Conservation (phyloP, 495 filamentous ascomycete genomes). For the Lepidopterella palustris region DNA sequence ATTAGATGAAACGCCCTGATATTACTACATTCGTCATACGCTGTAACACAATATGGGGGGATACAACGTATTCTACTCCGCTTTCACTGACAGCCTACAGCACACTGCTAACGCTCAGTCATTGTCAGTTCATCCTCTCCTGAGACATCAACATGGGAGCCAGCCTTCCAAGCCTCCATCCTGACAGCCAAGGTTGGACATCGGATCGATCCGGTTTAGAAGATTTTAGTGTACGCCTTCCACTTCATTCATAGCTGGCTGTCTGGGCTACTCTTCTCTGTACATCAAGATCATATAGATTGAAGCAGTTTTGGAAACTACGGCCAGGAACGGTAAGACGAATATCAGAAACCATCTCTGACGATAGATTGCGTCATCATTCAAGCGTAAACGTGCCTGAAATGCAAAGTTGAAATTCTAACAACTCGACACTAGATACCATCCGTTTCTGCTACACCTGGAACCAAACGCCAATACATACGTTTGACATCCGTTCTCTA, state of each 20-base stretch:
- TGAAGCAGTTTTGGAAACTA: too few relatives aligned
- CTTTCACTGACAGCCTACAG: background rate
- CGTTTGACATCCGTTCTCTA: too few relatives aligned
- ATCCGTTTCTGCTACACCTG: background rate
- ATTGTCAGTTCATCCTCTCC: background rate
- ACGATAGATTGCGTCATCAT: background rate
- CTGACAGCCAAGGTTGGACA: constrained; percentile 5
- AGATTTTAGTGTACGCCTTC: background rate
- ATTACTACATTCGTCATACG: background rate
- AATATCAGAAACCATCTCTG: background rate
- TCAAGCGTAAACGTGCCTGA: background rate
- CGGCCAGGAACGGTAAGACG: too few relatives aligned
- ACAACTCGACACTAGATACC: background rate
- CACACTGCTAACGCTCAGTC: background rate
- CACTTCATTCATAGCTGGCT: constrained; percentile 5
- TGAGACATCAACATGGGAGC: background rate
- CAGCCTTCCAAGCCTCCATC: background rate
- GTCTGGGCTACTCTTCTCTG: background rate
- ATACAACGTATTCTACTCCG: background rate
- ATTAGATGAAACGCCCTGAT: constrained; percentile 5
- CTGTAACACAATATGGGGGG: background rate
- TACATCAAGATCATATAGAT: too few relatives aligned
- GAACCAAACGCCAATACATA: too few relatives aligned
- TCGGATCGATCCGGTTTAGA: constrained; percentile 11
- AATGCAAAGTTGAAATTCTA: background rate